Percentiles rank a stretch among this genome's conserved stretches.
phyloP scores from a whole-genome alignment of 225 moss, liverwort and hornwort genomes.

The Physcomitrium patens region DNA sequence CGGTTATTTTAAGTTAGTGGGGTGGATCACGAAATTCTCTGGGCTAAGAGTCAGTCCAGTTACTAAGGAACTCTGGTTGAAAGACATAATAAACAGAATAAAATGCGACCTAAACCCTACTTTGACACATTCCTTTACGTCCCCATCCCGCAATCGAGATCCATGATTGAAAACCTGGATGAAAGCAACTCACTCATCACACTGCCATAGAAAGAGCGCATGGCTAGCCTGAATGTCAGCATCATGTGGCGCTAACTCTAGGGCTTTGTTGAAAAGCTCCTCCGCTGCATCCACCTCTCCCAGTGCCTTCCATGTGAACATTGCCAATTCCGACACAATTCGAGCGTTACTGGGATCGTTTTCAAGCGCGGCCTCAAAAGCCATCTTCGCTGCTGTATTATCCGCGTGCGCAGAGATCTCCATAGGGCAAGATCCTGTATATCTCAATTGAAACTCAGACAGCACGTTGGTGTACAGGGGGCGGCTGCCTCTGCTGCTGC shows the following conservation, averaged over 20 bases:
- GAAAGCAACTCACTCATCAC: slow-evolving; percentile 29
- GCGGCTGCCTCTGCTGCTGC: slow-evolving; percentile 36
- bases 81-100: too few species aligned
- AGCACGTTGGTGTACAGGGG: slow-evolving; percentile 36
- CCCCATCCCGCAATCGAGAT: neutral
- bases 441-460: slow-evolving; percentile 21
- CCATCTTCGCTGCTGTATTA: slow-evolving; percentile 4
- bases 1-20: too few species aligned
- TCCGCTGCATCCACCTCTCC: slow-evolving; percentile 53
- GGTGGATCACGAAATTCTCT: too few species aligned
- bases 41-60: too few species aligned
- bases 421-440: neutral
- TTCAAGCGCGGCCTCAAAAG: slow-evolving; percentile 32
- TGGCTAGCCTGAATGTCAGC: slow-evolving; percentile 33
- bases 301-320: slow-evolving; percentile 41
- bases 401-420: slow-evolving; percentile 18
- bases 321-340: slow-evolving; percentile 39
- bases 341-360: slow-evolving; percentile 28
- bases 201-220: slow-evolving; percentile 47
- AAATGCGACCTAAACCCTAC: too few species aligned
- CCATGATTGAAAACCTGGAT: neutral
- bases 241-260: slow-evolving; percentile 37
- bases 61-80: too few species aligned
- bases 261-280: slow-evolving; percentile 44
- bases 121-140: too few species aligned